Base-by-base conservation (phyloP, 495 filamentous ascomycete species). In the Hypoxylon fuscum region DNA sequence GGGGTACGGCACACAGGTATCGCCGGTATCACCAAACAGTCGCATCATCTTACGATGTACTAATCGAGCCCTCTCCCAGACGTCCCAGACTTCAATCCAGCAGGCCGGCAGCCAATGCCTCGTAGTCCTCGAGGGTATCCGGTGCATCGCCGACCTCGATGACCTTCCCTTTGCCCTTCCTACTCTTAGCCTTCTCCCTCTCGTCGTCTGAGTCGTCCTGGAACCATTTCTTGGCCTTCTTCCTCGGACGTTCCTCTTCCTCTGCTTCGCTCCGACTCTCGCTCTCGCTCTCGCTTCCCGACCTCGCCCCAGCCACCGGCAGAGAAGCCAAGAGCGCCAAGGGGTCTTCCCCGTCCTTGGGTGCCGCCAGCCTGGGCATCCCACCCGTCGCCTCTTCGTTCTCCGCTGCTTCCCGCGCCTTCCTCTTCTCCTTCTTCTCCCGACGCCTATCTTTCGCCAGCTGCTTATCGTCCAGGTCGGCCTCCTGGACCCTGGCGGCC, bases 391-490 rank as follows among this genome's bases (percentile, higher is more conserved):
- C 83, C 49, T 72, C 78, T 11, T 75, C 78, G 63, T 68, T 66
- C 70, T 82, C 86, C 43, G 70, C 78, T 25, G 82, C 77, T 76
- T 96, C 92, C 69, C 90, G 81, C 11, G 84, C 86, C 80, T 90
- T 96, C 70, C 85, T 83, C 83, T 90, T 94, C 77, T 92, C 89
- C 72, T 87, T 87, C 86, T 93, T 97, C 79, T 92, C 92, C 69
- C 84, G 85, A 70, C 83, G 85, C 81, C 94, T 93, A 71, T 89
- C 80, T 76, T 87, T 93, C 29, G 81, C 92, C 5, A 89, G 64
- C 63, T 85, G 83, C 77, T 96, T 95, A 74, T 99, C 95, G 57
- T 79, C 83, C 42, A 90, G 62, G 83, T 99, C 95, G 38, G 87
- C 90, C 67, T 81, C 79, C 66, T 81, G 79, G n/a, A 96, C 89